A percentile compares a stretch with the other conserved stretches of the same genome.
phyloP scores from a whole-genome alignment of 768 basidiomycete species.

The Phylloporus sp. region DNA sequence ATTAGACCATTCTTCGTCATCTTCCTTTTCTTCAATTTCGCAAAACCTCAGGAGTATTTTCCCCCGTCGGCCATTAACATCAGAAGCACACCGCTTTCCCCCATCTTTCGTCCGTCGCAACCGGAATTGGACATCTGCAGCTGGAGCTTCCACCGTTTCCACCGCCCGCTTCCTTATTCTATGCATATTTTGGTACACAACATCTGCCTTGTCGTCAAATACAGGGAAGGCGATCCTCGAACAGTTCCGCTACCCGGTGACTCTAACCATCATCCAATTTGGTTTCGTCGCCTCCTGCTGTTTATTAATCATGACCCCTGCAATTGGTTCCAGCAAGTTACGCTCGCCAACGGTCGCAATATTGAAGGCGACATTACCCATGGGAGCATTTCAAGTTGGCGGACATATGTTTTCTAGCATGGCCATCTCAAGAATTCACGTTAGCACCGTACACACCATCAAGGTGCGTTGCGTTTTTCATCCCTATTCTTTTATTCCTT shows the following conservation, averaged over 20 bases:
- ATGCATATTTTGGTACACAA: conserved; percentile 89
- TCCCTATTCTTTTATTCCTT: neutral
- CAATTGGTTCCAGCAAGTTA: conserved; percentile 59
- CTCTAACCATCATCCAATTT: conserved; percentile 96
- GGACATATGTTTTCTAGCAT: conserved; percentile 98
- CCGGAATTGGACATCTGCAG: conserved; percentile 12
- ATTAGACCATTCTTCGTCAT: conserved; percentile 3
- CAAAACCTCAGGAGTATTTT: conserved; percentile 17
- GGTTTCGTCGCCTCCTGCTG: conserved; percentile 90
- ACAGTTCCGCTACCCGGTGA: conserved; percentile 91
- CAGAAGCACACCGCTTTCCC: conserved; percentile 14
- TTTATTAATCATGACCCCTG: conserved; percentile 75
- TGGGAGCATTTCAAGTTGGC: conserved; percentile 96
- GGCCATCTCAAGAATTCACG: conserved; percentile 93
- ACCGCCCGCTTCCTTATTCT: conserved; percentile 64
- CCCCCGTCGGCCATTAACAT: conserved; percentile 11
- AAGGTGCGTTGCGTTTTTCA: conserved; percentile 55
- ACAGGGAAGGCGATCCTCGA: conserved; percentile 94
- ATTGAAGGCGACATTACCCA: conserved; percentile 76
- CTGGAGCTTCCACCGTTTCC: conserved; percentile 20
- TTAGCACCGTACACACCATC: conserved; percentile 98
- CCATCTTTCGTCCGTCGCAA: conserved; percentile 26
- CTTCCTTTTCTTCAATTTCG: conserved; percentile 9
- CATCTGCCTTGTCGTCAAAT: conserved; percentile 91
- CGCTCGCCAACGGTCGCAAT: conserved; percentile 70